phyloP scores from a whole-genome alignment of 2,329 filamentous ascomycete genomes.

The Ophiosphaerella herpotricha region DNA sequence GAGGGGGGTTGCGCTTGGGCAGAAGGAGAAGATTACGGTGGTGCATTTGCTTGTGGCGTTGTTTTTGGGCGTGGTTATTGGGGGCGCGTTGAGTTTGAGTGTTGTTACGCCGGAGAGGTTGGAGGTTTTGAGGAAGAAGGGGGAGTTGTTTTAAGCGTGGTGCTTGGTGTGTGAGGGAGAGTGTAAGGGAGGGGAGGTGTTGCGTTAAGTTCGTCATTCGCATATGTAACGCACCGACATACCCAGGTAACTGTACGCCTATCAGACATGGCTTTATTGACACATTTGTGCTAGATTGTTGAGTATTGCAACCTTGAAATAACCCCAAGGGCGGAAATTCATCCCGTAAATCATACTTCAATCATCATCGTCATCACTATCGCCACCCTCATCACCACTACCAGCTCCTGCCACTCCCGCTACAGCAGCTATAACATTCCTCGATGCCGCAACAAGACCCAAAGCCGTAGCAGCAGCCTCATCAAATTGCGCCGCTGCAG shows the following conservation, averaged over 20 bases:
- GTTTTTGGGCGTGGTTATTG: constrained; percentile 39
- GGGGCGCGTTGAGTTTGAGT: constrained; percentile 27
- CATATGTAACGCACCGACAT: no score
- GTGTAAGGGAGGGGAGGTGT: no score
- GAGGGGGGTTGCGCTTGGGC: constrained; percentile 23
- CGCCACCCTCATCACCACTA: constrained; percentile 6
- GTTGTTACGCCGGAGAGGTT: constrained; percentile 11
- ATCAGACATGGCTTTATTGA: no score
- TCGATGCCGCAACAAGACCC: constrained; percentile 2
- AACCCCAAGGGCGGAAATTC: no score
- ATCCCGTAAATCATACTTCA: no score
- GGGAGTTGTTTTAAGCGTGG: no score
- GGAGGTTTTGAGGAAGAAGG: no score
- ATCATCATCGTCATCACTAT: constrained; percentile 5
- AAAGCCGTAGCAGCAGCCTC: constrained; percentile 6
- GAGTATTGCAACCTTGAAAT: no score
- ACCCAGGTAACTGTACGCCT: no score
- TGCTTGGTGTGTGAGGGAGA: no score
- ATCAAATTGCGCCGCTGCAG: constrained; percentile 7
- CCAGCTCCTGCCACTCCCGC: constrained; percentile 3
- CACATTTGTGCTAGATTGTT: no score
- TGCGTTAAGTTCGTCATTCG: no score
- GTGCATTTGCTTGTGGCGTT: constrained; percentile 29
- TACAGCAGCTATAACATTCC: constrained; percentile 2
- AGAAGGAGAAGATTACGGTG: constrained; percentile 10